Percentiles rank a stretch among this genome's conserved stretches.
Conservation (phyloP, 2,329 filamentous ascomycete species). For the Fusarium verticillioides region DNA sequence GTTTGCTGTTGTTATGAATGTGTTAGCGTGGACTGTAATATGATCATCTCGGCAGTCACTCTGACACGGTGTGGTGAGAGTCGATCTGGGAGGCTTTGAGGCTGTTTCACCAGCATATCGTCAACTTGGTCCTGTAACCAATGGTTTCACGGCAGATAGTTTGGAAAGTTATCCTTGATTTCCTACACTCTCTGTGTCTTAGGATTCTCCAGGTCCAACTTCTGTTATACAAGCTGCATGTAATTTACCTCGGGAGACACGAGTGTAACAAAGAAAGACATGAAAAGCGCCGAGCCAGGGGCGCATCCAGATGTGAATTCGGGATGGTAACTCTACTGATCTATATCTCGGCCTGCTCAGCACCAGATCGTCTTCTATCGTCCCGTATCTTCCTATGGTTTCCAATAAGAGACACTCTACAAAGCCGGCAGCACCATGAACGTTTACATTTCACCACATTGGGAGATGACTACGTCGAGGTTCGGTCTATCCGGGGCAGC, state of each 20-base stretch:
- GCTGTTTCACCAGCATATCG: not conserved
- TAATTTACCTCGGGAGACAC: conserved; percentile 4
- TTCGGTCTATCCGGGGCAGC: conserved; percentile 82
- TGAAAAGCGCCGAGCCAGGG: conserved; percentile 32
- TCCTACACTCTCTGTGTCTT: not conserved
- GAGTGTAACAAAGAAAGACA: conserved; percentile 20
- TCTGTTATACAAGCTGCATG: not conserved
- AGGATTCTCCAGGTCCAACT: not conserved
- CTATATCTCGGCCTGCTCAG: conserved; percentile 16
- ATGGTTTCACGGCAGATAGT: not conserved
- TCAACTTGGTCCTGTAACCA: not conserved
- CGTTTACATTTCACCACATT: conserved; percentile 93
- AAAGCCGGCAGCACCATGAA: not conserved
- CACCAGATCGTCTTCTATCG: conserved; percentile 1
- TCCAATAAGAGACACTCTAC: not conserved
- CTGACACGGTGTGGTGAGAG: not conserved
- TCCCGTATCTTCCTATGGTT: not conserved
- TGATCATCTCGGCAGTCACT: not conserved
- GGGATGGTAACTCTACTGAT: conserved; percentile 35
- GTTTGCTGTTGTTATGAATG: conserved; percentile 5
- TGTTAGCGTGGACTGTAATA: not conserved
- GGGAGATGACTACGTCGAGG: conserved; percentile 82
- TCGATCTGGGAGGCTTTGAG: not conserved
- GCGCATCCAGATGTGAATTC: conserved; percentile 21
- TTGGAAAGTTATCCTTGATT: not conserved